Evolutionary conservation across 768 basidiomycete species (phyloP).

Genomic region (Russula olivacea): DNA sequence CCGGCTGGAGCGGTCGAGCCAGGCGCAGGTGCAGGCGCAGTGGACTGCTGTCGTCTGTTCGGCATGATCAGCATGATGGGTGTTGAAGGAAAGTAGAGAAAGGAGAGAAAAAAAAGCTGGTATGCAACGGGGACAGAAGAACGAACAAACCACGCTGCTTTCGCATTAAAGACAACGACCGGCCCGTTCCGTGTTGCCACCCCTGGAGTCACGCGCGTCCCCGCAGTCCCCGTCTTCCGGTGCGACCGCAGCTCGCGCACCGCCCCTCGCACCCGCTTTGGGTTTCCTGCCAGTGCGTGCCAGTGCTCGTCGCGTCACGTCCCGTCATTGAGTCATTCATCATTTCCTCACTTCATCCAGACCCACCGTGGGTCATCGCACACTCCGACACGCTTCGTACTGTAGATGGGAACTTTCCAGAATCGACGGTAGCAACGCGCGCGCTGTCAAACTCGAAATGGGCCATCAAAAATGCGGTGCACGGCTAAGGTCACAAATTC

Average conservation of each 20-base stretch:
- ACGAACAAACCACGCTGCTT: no score
- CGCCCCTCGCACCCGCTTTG: no score
- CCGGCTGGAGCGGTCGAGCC: neutral
- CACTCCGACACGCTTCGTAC: neutral
- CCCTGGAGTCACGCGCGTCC: no score
- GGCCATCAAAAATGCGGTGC: neutral
- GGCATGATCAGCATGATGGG: slow-evolving; percentile 9
- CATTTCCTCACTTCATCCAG: neutral
- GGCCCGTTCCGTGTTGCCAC: neutral
- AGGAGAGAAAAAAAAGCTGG: neutral
- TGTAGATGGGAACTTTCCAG: neutral
- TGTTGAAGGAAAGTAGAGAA: neutral
- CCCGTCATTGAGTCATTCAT: neutral
- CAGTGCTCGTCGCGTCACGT: no score
- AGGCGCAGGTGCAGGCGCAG: neutral
- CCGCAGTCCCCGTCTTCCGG: no score
- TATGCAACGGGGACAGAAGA: no score
- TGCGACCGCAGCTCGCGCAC: no score
- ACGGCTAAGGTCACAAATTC: neutral
- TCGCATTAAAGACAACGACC: neutral
- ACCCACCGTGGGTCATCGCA: neutral
- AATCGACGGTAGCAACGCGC: neutral
- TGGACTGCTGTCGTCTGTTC: slow-evolving; percentile 1
- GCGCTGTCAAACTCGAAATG: neutral
- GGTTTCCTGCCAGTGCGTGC: no score